Conservation (phyloP, 352 stramenopile genomes). For the Blastocystis sp. region DNA sequence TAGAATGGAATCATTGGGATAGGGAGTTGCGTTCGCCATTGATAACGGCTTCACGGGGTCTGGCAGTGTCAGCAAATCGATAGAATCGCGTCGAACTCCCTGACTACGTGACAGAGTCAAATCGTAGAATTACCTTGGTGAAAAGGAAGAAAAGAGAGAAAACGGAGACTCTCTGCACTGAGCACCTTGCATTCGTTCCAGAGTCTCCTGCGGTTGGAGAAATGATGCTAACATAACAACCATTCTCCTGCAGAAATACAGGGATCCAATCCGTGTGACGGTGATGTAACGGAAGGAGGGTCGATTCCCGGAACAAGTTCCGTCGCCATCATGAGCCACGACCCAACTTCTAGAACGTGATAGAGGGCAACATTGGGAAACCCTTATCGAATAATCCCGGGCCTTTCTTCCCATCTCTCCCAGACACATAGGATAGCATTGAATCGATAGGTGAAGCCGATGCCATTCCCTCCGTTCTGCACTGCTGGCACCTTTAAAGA, state of each 20-base stretch:
- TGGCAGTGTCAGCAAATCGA: neutral
- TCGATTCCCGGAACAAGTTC: conserved; percentile 16
- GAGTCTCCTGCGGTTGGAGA: too few relatives aligned
- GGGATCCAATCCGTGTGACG: neutral
- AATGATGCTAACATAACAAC: too few relatives aligned
- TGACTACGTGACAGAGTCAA: neutral
- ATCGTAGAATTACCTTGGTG: neutral
- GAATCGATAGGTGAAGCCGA: neutral
- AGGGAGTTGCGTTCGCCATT: neutral
- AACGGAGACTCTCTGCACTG: neutral
- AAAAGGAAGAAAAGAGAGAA: neutral
- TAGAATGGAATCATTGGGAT: neutral
- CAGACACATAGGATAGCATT: conserved; percentile 41
- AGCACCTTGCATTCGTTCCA: neutral
- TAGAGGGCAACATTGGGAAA: neutral
- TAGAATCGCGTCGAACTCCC: neutral
- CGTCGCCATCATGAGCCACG: conserved; percentile 53
- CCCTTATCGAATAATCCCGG: conserved; percentile 35
- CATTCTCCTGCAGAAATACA: neutral
- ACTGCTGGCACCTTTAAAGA: neutral
- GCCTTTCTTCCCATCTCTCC: neutral
- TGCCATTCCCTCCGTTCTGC: neutral
- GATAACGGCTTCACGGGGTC: neutral
- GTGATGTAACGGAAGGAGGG: neutral
- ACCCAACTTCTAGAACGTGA: conserved; percentile 30